Evolutionary conservation across 2,329 filamentous ascomycete species (phyloP).

Genomic region (Colletotrichum acutatum): DNA sequence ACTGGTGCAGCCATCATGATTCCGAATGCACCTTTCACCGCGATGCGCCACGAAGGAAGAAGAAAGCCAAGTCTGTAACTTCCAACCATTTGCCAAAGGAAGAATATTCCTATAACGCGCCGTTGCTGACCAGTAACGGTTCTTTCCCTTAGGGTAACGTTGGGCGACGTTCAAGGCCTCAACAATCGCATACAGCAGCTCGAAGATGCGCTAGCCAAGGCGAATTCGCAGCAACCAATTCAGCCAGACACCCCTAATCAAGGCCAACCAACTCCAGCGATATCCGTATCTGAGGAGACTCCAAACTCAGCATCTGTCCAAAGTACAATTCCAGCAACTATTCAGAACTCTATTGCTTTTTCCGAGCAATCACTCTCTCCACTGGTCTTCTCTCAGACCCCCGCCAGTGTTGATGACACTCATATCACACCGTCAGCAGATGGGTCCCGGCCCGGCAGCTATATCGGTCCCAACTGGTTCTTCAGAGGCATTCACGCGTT

Average conservation of each 20-base stretch:
- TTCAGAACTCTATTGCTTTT: background rate
- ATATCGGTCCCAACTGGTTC: conserved; percentile 23
- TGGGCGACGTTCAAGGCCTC: conserved; percentile 4
- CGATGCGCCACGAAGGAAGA: background rate
- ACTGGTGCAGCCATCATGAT: conserved; percentile 26
- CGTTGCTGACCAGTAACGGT: background rate
- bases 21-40: conserved; percentile 5
- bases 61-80: background rate
- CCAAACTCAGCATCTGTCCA: background rate
- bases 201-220: conserved; percentile 3
- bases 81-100: rapidly evolving
- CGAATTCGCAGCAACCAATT: background rate
- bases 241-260: background rate
- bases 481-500: conserved; percentile 20
- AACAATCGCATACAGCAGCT: conserved; percentile 15
- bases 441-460: background rate
- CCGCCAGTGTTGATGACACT: background rate
- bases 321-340: background rate
- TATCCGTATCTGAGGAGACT: background rate
- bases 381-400: background rate
- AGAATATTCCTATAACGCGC: rapidly evolving
- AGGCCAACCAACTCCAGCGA: background rate
- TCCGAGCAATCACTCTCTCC: background rate
- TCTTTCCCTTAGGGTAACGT: background rate
- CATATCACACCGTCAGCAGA: background rate